These are phyloP conservation scores for Cordyceps cicadae DNA, from an alignment of 2,329 filamentous ascomycete genomes.

Conservation along the genomic window DNA sequence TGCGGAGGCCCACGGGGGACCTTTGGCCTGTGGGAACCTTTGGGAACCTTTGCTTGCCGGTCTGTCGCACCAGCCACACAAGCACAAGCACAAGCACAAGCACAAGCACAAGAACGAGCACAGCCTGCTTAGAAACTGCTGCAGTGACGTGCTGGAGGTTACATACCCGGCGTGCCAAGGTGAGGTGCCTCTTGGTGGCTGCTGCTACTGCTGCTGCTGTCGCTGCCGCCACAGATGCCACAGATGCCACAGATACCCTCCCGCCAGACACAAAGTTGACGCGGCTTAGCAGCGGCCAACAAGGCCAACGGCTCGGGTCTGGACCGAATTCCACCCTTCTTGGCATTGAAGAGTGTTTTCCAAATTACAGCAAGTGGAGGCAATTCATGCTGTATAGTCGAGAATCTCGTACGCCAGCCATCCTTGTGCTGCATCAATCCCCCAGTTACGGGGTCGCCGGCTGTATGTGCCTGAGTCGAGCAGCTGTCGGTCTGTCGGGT, in stretches of 20 bases:
- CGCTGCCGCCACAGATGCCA: too few species aligned
- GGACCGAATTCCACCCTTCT: background rate
- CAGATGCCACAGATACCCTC: background rate
- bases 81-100: too few species aligned
- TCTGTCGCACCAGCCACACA: background rate
- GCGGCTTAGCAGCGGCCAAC: background rate
- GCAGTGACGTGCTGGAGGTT: background rate
- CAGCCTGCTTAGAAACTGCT: background rate
- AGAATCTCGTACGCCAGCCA: too few species aligned
- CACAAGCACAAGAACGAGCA: too few species aligned
- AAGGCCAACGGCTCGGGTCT: background rate
- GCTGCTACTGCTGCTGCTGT: background rate
- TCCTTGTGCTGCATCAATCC: background rate
- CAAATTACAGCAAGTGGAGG: too few species aligned
- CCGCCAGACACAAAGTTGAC: background rate
- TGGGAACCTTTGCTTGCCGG: background rate
- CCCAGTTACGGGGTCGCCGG: background rate
- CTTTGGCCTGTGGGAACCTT: background rate
- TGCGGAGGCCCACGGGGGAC: background rate
- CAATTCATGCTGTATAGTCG: background rate
- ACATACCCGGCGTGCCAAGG: background rate
- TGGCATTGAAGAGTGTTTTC: background rate
- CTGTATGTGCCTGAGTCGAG: background rate
- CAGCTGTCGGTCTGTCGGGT: conserved; percentile 4
- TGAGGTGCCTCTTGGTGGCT: background rate